These are phyloP conservation scores for Solanum bukasovii DNA, from an alignment of 257 asterid species.

Conservation along the genomic window DNA sequence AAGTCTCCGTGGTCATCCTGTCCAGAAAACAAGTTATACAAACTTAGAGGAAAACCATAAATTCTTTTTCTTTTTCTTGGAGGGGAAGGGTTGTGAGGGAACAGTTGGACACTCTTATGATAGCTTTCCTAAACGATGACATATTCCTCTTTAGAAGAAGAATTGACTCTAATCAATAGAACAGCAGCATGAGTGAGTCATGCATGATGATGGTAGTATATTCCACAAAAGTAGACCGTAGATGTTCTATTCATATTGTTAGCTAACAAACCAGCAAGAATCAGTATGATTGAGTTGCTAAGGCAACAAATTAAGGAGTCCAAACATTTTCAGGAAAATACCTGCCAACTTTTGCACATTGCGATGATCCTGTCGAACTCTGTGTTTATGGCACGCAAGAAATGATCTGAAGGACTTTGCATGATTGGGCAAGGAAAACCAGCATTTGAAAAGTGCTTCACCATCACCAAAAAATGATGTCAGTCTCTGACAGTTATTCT, in stretches of 20 bases:
- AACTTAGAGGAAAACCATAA: not conserved
- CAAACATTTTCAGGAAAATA: slow-evolving; percentile 10
- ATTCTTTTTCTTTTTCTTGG: not conserved
- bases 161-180: not conserved
- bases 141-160: not conserved
- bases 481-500: not conserved
- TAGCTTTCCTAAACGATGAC: not conserved
- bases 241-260: not conserved
- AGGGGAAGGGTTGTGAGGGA: not conserved
- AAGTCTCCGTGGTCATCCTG: slow-evolving; percentile 97
- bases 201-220: not conserved
- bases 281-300: not conserved
- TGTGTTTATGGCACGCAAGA: slow-evolving; percentile 93
- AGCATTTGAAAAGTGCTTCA: slow-evolving; percentile 98
- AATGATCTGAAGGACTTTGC: slow-evolving; percentile 99
- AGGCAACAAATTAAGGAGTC: not conserved
- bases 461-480: slow-evolving; percentile 6
- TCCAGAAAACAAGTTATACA: slow-evolving; percentile 1
- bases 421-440: slow-evolving; percentile 99
- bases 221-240: not conserved
- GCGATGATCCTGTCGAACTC: slow-evolving; percentile 96
- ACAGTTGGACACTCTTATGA: not conserved
- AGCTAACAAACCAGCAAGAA: not conserved
- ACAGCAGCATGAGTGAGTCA: not conserved
- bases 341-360: slow-evolving; percentile 99